Conservation (phyloP, 305 asterid genomes). For the Lippia alba region DNA sequence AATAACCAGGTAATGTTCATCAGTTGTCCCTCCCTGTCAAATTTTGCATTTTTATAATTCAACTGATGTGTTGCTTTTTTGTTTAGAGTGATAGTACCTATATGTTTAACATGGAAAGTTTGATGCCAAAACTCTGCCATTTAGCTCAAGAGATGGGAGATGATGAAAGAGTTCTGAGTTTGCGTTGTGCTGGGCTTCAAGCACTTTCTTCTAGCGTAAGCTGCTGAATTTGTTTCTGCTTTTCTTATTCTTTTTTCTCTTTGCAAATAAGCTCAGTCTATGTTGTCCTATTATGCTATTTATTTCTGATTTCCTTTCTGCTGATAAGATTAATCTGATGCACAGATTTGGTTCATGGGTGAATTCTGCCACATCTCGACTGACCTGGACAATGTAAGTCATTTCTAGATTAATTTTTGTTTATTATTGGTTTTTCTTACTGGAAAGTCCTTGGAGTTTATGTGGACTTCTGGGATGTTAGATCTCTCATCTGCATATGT, state of each 20-base stretch:
- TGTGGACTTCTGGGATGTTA: constrained; percentile 20
- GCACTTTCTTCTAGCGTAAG: constrained; percentile 72
- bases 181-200: constrained; percentile 79
- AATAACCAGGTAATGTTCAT: constrained; percentile 67
- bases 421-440: constrained; percentile 14
- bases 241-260: constrained; percentile 16
- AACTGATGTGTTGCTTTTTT: constrained; percentile 35
- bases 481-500: constrained; percentile 17
- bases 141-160: constrained; percentile 81
- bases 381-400: constrained; percentile 77
- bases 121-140: constrained; percentile 78
- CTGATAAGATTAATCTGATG: constrained; percentile 21
- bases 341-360: constrained; percentile 89
- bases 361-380: constrained; percentile 73
- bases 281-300: constrained; percentile 17
- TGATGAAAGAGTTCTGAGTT: constrained; percentile 52
- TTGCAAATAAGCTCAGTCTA: background rate
- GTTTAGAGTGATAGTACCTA: constrained; percentile 72
- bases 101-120: constrained; percentile 76
- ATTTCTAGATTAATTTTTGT: constrained; percentile 28
- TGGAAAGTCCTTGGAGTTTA: constrained; percentile 28
- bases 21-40: constrained; percentile 19
- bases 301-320: constrained; percentile 18
- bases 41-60: constrained; percentile 24
- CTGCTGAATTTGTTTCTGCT: constrained; percentile 25